Percentiles rank a stretch among this genome's conserved stretches.
Conservation (phyloP, 208 protist species). For the Wallacemonas sp. region DNA sequence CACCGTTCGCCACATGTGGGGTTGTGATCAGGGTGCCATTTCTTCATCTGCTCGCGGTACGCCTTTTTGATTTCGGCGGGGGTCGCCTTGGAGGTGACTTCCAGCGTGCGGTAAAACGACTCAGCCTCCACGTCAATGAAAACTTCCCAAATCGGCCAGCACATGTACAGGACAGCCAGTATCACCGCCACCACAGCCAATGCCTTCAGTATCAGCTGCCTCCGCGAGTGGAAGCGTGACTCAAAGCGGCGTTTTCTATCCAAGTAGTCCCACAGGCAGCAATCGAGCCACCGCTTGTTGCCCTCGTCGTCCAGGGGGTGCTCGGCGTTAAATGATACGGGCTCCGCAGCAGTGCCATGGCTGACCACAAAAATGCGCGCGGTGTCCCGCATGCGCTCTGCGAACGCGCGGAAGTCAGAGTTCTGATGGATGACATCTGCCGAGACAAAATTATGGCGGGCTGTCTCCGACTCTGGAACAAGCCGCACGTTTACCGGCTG, state of each 20-base stretch:
- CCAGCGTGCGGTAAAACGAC: constrained; percentile 55
- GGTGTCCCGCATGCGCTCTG: constrained; percentile 29
- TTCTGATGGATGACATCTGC: constrained; percentile 27
- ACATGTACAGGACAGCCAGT: constrained; percentile 31
- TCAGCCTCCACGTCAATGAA: constrained; percentile 78
- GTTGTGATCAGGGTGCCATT: constrained; percentile 85
- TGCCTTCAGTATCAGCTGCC: constrained; percentile 28
- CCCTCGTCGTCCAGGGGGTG: constrained; percentile 16
- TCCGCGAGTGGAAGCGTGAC: constrained; percentile 23
- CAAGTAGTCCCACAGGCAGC: constrained; percentile 72
- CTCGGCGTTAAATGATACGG: background rate
- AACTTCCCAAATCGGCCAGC: constrained; percentile 81
- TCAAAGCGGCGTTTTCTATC: constrained; percentile 54
- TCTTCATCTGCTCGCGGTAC: constrained; percentile 75
- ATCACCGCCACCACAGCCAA: constrained; percentile 27
- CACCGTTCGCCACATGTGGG: constrained; percentile 73
- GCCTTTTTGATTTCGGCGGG: constrained; percentile 65
- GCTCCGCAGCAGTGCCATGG: constrained; percentile 8
- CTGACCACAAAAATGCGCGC: constrained; percentile 27
- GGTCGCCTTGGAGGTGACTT: constrained; percentile 39
- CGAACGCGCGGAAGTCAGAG: constrained; percentile 32
- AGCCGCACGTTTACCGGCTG: constrained; percentile 9
- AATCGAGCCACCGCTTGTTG: constrained; percentile 52
- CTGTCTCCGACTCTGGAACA: background rate
- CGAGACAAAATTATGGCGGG: background rate